Percentiles rank a stretch among this genome's conserved stretches.
Conservation (phyloP, 768 basidiomycete genomes). For the Termitomyces bulborhizus region DNA sequence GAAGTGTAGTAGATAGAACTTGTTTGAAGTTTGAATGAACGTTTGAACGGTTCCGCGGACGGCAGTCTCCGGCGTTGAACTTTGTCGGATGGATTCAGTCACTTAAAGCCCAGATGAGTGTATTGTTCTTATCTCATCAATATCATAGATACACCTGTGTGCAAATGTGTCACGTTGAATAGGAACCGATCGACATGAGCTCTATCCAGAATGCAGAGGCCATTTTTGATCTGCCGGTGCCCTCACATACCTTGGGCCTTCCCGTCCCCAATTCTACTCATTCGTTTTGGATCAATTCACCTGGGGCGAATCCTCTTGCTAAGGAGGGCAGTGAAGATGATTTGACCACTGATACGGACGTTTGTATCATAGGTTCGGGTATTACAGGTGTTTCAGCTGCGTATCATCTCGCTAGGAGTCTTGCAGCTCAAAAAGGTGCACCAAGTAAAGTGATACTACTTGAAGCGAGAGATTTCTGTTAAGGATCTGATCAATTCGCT, state of each 20-base stretch:
- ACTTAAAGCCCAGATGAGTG: no score
- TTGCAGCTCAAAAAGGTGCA: constrained; percentile 11
- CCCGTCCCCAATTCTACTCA: constrained; percentile 61
- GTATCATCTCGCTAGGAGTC: constrained; percentile 54
- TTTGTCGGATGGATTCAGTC: no score
- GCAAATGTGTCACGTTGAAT: neutral
- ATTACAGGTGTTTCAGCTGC: constrained; percentile 73
- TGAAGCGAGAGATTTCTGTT: constrained; percentile 85
- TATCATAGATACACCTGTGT: neutral
- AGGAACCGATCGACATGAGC: neutral
- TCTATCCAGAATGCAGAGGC: constrained; percentile 1
- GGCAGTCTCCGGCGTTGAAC: no score
- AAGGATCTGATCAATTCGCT: constrained; percentile 22
- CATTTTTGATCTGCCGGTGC: constrained; percentile 6
- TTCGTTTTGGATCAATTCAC: constrained; percentile 67
- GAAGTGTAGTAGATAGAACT: no score
- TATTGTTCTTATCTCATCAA: no score
- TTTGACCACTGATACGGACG: constrained; percentile 56
- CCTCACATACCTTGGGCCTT: constrained; percentile 13
- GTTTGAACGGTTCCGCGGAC: no score
- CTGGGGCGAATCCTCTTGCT: constrained; percentile 61
- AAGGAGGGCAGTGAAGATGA: constrained; percentile 56
- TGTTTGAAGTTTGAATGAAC: no score
- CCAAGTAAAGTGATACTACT: constrained; percentile 40
- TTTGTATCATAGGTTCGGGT: constrained; percentile 77